A percentile compares a stretch with the other conserved stretches of the same genome.
Evolutionary conservation across 805 yeast genomes (phyloP).

Genomic region (Wickerhamiella spandovensis): DNA sequence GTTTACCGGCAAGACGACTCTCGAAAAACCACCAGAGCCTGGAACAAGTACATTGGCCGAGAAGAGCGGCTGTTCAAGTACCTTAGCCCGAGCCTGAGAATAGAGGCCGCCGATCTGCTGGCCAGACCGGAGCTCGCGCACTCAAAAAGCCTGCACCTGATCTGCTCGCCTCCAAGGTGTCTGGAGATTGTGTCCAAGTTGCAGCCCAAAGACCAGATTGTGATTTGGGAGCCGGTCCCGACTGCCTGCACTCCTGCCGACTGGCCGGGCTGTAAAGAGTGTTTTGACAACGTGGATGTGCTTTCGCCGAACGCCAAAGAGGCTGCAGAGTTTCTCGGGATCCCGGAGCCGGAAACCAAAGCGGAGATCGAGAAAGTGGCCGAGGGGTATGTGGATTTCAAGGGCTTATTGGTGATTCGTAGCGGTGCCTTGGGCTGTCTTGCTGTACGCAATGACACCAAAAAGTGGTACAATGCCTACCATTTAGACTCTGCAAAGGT

Average conservation of each 20-base stretch:
- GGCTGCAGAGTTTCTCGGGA: conserved; percentile 50
- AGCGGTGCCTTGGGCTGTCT: conserved; percentile 68
- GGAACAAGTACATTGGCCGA: conserved; percentile 55
- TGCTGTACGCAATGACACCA: conserved; percentile 26
- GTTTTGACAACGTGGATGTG: conserved; percentile 38
- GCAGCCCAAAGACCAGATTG: conserved; percentile 26
- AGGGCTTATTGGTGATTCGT: conserved; percentile 42
- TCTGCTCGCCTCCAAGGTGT: conserved; percentile 60
- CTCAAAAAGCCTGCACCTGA: conserved; percentile 47
- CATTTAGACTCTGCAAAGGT: conserved; percentile 40
- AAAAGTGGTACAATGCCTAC: conserved; percentile 57
- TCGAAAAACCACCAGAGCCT: conserved; percentile 67
- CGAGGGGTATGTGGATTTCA: conserved; percentile 28
- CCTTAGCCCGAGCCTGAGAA: conserved; percentile 44
- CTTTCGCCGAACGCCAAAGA: conserved; percentile 81
- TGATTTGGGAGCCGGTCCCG: conserved; percentile 83
- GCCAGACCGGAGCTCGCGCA: conserved; percentile 26
- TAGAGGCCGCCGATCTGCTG: conserved; percentile 42
- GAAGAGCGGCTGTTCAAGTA: conserved; percentile 53
- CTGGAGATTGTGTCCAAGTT: conserved; percentile 32
- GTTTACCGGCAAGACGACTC: conserved; percentile 37
- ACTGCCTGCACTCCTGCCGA: conserved; percentile 48
- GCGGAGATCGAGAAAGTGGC: conserved; percentile 34
- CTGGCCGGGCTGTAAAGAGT: conserved; percentile 26
- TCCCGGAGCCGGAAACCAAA: conserved; percentile 29